Conservation (phyloP, 1,284 basidiomycete genomes). For the Cryptococcus neoformans region DNA sequence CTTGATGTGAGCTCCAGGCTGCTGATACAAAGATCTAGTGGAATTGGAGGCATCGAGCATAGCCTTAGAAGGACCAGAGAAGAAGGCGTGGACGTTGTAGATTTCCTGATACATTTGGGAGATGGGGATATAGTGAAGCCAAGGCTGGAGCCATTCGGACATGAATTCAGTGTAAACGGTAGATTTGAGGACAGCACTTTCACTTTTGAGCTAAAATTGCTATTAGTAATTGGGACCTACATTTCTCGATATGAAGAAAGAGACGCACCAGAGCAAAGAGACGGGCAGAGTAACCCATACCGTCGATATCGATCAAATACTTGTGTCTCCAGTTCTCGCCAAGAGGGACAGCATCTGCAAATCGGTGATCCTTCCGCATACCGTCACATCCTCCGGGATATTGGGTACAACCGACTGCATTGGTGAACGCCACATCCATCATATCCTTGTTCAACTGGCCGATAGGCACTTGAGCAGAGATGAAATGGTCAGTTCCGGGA, state of each 20-base stretch:
- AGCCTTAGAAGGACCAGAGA: constrained; percentile 70
- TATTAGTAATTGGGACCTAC: background rate
- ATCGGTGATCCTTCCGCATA: constrained; percentile 65
- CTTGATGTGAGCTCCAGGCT: constrained; percentile 45
- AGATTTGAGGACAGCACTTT: constrained; percentile 83
- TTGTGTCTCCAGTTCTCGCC: constrained; percentile 90
- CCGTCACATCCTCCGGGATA: constrained; percentile 79
- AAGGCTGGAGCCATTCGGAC: constrained; percentile 58
- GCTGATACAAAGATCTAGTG: constrained; percentile 41
- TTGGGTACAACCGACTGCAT: constrained; percentile 61
- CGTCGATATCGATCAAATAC: constrained; percentile 86
- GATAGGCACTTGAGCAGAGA: constrained; percentile 62
- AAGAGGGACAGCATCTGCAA: constrained; percentile 71
- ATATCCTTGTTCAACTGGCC: constrained; percentile 69
- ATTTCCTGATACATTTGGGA: constrained; percentile 82
- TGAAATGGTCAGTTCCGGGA: constrained; percentile 57
- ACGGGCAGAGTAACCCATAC: constrained; percentile 89
- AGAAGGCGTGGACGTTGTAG: constrained; percentile 87
- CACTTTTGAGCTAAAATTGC: constrained; percentile 48
- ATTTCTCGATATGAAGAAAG: background rate
- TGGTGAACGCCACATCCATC: constrained; percentile 86
- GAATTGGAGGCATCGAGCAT: constrained; percentile 57
- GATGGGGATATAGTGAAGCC: constrained; percentile 85
- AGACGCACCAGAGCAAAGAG: constrained; percentile 74
- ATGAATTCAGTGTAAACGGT: constrained; percentile 89